Conservation (phyloP, 139 green algal genomes). For the Volvox reticuliferus region DNA sequence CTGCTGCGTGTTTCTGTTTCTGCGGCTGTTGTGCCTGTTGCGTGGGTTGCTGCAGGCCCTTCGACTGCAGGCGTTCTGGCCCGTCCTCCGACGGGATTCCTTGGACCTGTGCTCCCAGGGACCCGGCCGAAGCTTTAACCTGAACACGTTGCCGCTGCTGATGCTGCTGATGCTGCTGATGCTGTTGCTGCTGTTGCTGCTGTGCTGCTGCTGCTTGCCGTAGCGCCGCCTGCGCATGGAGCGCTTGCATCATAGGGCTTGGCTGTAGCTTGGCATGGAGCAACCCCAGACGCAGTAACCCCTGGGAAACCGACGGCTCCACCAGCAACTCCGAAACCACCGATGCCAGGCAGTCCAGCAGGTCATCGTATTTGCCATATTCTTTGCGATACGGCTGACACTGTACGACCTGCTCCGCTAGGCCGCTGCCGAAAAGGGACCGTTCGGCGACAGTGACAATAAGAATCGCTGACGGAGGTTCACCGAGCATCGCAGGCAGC, state of each 20-base stretch:
- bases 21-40: too few relatives aligned
- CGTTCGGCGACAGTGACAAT: neutral
- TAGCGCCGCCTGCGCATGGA: neutral
- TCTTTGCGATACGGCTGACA: slow-evolving; percentile 13
- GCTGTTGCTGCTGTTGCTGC: neutral
- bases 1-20: neutral
- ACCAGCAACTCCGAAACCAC: neutral
- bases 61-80: too few relatives aligned
- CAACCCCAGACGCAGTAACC: slow-evolving; percentile 15
- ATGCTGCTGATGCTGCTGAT: neutral
- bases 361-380: slow-evolving; percentile 43
- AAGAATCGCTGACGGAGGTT: neutral
- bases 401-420: neutral
- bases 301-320: neutral
- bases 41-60: too few relatives aligned
- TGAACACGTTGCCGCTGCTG: too few relatives aligned
- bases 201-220: neutral
- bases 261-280: neutral
- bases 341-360: slow-evolving; percentile 10
- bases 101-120: too few relatives aligned
- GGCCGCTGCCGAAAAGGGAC: neutral
- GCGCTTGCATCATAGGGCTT: slow-evolving; percentile 21
- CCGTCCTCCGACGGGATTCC: too few relatives aligned
- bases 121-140: too few relatives aligned
- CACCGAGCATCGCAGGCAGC: neutral